Conservation (phyloP, 2,329 filamentous ascomycete genomes). For the Paecilomyces fulvus region DNA sequence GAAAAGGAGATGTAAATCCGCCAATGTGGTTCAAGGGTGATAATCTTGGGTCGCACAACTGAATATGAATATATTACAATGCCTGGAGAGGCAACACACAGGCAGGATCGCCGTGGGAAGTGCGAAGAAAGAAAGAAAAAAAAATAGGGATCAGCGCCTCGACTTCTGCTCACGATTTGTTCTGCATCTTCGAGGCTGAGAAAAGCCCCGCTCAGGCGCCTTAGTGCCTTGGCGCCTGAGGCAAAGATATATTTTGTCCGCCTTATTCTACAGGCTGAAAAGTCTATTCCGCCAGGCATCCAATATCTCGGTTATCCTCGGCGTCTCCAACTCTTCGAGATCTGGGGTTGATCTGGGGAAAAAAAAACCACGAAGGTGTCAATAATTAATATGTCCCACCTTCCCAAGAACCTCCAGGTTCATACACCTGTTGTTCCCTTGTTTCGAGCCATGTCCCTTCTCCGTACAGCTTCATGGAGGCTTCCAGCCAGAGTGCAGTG, state of each 20-base stretch:
- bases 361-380: background rate
- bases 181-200: background rate
- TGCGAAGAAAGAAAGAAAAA: background rate
- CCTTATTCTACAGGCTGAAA: background rate
- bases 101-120: background rate
- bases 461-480: slow-evolving; percentile 3
- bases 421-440: background rate
- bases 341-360: background rate
- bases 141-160: background rate
- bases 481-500: slow-evolving; percentile 2
- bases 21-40: background rate
- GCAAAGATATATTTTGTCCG: background rate
- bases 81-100: background rate
- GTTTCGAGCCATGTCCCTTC: slow-evolving; percentile 2
- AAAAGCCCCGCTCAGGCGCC: background rate
- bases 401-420: background rate
- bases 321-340: background rate
- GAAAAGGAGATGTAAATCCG: background rate
- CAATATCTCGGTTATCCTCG: background rate
- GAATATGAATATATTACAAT: background rate
- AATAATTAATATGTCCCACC: background rate
- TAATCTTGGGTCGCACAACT: background rate
- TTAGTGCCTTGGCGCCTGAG: background rate
- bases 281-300: background rate
- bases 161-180: background rate